Conservation (phyloP, 768 basidiomycete species). For the Suillus tomentosus region DNA sequence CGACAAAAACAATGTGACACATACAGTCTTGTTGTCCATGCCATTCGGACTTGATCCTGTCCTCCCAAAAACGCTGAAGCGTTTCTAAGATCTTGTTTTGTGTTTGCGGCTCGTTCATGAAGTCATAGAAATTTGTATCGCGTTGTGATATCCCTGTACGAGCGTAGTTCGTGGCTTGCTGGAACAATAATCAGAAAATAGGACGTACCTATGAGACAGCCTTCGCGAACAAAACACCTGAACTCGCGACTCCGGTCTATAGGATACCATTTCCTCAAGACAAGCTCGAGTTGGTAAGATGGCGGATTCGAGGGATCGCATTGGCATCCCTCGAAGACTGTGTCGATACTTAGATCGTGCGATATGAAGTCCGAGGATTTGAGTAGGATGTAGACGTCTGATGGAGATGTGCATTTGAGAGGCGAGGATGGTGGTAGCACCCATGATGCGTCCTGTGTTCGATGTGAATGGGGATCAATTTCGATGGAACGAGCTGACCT, state of each 20-base stretch:
- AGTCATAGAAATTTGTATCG: conserved; percentile 87
- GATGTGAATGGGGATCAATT: not conserved
- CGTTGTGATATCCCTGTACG: conserved; percentile 81
- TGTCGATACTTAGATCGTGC: conserved; percentile 30
- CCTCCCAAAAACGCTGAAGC: conserved; percentile 30
- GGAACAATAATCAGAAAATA: conserved; percentile 6
- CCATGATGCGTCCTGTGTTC: conserved; percentile 37
- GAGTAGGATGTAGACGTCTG: too few species aligned
- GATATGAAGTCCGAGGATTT: too few species aligned
- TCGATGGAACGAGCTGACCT: conserved; percentile 46
- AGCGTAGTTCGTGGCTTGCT: not conserved
- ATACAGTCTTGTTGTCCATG: conserved; percentile 62
- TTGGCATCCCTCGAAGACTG: conserved; percentile 71
- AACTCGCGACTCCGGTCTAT: conserved; percentile 84
- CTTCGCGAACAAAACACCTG: conserved; percentile 40
- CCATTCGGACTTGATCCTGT: conserved; percentile 63
- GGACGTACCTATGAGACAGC: conserved; percentile 12
- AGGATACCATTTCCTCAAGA: conserved; percentile 88
- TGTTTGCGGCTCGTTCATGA: conserved; percentile 65
- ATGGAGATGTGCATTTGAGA: too few species aligned
- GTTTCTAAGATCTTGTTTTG: conserved; percentile 52
- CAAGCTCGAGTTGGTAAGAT: conserved; percentile 73
- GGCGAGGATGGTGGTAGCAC: too few species aligned
- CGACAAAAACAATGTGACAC: conserved; percentile 25
- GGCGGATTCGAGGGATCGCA: conserved; percentile 13